phyloP scores from a whole-genome alignment of 2,329 filamentous ascomycete genomes.

The Penicillium glabrum region DNA sequence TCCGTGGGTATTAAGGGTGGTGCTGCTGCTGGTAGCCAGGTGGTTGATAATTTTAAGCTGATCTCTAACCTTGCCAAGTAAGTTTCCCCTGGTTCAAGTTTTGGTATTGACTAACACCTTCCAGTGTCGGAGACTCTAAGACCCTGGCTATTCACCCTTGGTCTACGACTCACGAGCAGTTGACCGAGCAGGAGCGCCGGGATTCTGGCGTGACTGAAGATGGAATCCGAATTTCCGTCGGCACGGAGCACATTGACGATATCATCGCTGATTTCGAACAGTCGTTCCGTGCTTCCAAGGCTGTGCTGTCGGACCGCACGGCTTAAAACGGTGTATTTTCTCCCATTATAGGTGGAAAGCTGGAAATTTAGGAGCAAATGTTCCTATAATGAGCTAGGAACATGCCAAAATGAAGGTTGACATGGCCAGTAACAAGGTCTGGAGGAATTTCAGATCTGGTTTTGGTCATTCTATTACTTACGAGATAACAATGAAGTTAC shows the following conservation, averaged over 20 bases:
- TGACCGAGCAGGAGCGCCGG: constrained; percentile 76
- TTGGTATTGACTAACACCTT: constrained; percentile 9
- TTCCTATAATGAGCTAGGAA: background rate
- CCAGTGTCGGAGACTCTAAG: constrained; percentile 83
- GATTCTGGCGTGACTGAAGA: constrained; percentile 84
- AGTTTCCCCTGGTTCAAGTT: constrained; percentile 10
- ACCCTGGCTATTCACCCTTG: constrained; percentile 93
- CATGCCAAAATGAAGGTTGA: background rate
- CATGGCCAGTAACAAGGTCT: background rate
- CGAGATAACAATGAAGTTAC: background rate
- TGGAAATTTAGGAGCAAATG: background rate
- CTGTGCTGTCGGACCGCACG: constrained; percentile 36
- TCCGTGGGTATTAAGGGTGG: constrained; percentile 93
- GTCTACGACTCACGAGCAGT: constrained; percentile 92
- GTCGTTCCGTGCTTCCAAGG: constrained; percentile 65
- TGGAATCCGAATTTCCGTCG: constrained; percentile 91
- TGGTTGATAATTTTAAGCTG: constrained; percentile 92
- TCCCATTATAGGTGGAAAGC: background rate
- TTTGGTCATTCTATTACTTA: background rate
- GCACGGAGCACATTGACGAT: constrained; percentile 95
- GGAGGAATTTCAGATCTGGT: background rate
- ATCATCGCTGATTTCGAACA: constrained; percentile 96
- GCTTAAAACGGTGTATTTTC: background rate
- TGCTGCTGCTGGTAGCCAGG: constrained; percentile 74
- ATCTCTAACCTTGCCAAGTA: constrained; percentile 92